Conservation (phyloP, 164 flowering plant species). For the Saururus chinensis region DNA sequence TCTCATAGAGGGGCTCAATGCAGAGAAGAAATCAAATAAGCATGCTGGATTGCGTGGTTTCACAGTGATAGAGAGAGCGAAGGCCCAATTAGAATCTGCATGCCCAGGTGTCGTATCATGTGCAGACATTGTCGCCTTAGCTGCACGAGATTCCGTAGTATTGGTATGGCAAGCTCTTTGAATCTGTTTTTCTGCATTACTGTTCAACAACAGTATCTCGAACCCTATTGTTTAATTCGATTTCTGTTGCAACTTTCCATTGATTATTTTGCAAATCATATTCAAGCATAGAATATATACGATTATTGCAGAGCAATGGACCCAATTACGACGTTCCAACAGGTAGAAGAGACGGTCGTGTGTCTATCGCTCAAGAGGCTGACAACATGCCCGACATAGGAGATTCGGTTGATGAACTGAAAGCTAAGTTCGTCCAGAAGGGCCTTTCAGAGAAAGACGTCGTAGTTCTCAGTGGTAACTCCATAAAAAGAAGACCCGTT, state of each 20-base stretch:
- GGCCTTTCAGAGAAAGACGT: constrained; percentile 62
- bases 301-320: constrained; percentile 38
- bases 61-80: constrained; percentile 39
- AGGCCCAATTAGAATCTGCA: constrained; percentile 26
- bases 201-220: neutral
- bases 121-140: constrained; percentile 51
- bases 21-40: constrained; percentile 41
- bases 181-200: neutral
- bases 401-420: neutral
- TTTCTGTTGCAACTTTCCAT: too few relatives aligned
- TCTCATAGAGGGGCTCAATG: constrained; percentile 33
- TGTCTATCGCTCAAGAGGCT: constrained; percentile 39
- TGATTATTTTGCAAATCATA: too few relatives aligned
- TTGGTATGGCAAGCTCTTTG: constrained; percentile 17
- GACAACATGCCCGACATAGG: neutral
- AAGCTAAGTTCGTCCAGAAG: constrained; percentile 34
- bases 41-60: constrained; percentile 58
- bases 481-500: too few relatives aligned
- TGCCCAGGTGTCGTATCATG: constrained; percentile 51
- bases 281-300: too few relatives aligned
- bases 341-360: constrained; percentile 63
- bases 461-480: constrained; percentile 59
- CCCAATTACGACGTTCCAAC: constrained; percentile 57
- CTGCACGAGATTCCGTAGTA: constrained; percentile 43
- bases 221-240: neutral